Base-by-base conservation (phyloP, 805 yeast genomes). In the Saccharomycopsis lassenensis region DNA sequence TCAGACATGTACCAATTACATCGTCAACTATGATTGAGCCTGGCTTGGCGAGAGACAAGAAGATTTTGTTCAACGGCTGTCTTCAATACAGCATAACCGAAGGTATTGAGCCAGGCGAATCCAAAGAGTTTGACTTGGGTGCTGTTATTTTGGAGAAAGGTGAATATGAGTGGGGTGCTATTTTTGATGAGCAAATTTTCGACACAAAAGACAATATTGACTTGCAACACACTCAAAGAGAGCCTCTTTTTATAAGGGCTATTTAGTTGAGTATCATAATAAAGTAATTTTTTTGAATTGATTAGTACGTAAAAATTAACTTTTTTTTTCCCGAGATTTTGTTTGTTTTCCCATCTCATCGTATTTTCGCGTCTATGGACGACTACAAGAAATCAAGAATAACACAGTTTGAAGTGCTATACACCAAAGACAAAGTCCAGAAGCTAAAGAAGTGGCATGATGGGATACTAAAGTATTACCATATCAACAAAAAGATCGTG, bases 101-200 rank as follows among this genome's bases (percentile, higher is more conserved):
- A 1, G 52, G 57, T 2, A 46, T 77, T 1, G 48, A 47, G 1
- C 65, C 78, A 0, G 68, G 70, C 1, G 65, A 58, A 18, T 48
- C 60, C 0, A 35, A 58, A 3, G 59, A 52, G 2, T 58, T 73
- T 21, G 63, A 62, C 17, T 52, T 80, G 26, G 73, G 83, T 5
- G 68, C 77, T 33, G 66, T 77, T 14, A 69, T 84, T 4, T 58
- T 87, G 25, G 87, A 81, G 37, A 65, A 66, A 30, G 97, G 96
- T 2, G 77, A 72, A 32, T 86, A 77, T 51, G 91, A 83, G 52
- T 77, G 94, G 79, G 84, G 87, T 1, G 68, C 70, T 0, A 54
- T 74, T 10, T 61, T 74, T 44, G 81, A 76, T 37, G 71, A 66
- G 38, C 44, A 56, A 40, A 56, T 46, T 1, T 52, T 49, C 10